Conservation (phyloP, 1,139 yeast species). For the Saccharomyces pastorianus region DNA sequence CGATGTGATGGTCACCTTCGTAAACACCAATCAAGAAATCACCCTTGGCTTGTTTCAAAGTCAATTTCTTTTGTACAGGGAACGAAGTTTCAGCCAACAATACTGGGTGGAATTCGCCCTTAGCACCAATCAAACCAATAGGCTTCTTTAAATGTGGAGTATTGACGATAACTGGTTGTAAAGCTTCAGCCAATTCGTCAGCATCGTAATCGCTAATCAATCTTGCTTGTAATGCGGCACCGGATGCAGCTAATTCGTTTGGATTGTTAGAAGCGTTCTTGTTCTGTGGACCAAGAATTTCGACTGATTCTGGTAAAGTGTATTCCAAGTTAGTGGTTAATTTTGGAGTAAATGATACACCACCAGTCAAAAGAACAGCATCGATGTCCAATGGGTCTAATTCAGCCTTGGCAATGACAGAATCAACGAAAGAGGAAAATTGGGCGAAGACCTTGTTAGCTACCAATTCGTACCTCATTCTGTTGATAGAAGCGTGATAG, state of each 20-base stretch:
- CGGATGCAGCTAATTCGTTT: conserved; percentile 82
- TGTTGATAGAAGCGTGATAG: conserved; percentile 85
- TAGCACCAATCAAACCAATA: conserved; percentile 73
- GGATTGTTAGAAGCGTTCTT: conserved; percentile 72
- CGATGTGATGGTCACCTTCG: conserved; percentile 77
- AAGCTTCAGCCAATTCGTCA: conserved; percentile 77
- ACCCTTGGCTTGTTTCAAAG: conserved; percentile 56
- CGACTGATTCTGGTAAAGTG: conserved; percentile 75
- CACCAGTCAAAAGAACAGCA: conserved; percentile 90
- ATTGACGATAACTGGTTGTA: conserved; percentile 78
- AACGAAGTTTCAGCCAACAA: conserved; percentile 80
- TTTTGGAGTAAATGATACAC: conserved; percentile 88
- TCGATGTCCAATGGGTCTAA: conserved; percentile 80
- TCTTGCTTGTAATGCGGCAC: conserved; percentile 96
- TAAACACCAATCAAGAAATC: conserved; percentile 62
- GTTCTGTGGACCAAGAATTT: conserved; percentile 70
- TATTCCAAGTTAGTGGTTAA: conserved; percentile 65
- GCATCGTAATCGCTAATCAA: conserved; percentile 71
- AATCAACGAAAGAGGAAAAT: conserved; percentile 70
- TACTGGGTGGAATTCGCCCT: conserved; percentile 65
- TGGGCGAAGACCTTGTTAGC: conserved; percentile 71
- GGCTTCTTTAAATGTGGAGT: conserved; percentile 82
- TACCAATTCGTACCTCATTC: conserved; percentile 86
- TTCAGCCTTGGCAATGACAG: conserved; percentile 71
- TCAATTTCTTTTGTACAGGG: conserved; percentile 77